A percentile compares a stretch with the other conserved stretches of the same genome.
phyloP scores from a whole-genome alignment of 1,284 basidiomycete species.

The Cutaneotrichosporon daszewskae region DNA sequence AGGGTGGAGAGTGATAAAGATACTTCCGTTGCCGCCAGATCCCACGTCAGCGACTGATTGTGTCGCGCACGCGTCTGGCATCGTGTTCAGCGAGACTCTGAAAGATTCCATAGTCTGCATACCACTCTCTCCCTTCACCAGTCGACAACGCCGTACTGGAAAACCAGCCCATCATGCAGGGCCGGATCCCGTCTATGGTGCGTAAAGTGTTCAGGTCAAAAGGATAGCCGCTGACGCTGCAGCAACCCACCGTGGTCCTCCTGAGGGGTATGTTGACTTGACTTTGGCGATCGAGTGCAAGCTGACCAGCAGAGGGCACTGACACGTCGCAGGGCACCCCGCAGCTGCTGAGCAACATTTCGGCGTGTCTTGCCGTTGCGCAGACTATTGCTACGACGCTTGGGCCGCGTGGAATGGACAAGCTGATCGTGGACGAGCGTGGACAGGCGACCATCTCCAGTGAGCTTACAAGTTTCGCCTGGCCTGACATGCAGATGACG shows the following conservation, averaged over 20 bases:
- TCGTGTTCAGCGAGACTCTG: slow-evolving; percentile 4
- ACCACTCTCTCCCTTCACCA: neutral
- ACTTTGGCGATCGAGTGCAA: neutral
- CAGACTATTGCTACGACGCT: slow-evolving; percentile 88
- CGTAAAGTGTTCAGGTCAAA: slow-evolving; percentile 9
- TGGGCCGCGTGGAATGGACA: slow-evolving; percentile 99
- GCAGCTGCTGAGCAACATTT: slow-evolving; percentile 93
- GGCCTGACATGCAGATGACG: slow-evolving; percentile 60
- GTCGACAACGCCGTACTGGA: slow-evolving; percentile 3
- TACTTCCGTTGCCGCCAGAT: neutral
- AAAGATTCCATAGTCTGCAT: slow-evolving; percentile 6
- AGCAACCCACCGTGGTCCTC: slow-evolving; percentile 94
- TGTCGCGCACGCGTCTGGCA: slow-evolving; percentile 3
- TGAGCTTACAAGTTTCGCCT: slow-evolving; percentile 16
- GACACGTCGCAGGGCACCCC: slow-evolving; percentile 93
- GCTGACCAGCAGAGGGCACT: slow-evolving; percentile 66
- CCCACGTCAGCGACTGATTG: neutral
- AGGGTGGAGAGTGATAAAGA: neutral
- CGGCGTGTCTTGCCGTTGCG: slow-evolving; percentile 84
- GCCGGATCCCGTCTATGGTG: slow-evolving; percentile 46
- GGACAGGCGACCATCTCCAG: slow-evolving; percentile 95
- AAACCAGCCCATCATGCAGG: slow-evolving; percentile 34
- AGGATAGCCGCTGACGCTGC: slow-evolving; percentile 14
- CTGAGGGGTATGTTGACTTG: slow-evolving; percentile 52
- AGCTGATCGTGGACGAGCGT: slow-evolving; percentile 80